Evolutionary conservation across 495 filamentous ascomycete species (phyloP).

Genomic region (Xylaria flabelliformis): DNA sequence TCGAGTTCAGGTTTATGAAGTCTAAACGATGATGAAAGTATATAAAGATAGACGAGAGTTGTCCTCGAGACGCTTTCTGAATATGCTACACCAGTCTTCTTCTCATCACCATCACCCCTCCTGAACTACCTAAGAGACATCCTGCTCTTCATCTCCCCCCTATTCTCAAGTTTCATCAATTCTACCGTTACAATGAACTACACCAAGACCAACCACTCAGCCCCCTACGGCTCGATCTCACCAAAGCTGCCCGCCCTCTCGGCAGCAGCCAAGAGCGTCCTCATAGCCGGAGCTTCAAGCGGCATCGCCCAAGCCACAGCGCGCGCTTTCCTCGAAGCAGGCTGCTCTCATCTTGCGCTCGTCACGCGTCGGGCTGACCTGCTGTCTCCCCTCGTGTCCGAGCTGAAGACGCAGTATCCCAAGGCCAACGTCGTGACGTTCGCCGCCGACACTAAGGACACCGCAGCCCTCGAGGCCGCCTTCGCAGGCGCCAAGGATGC

Average conservation of each 20-base stretch:
- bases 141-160: neutral
- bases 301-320: slow-evolving; percentile 45
- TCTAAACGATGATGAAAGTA: neutral
- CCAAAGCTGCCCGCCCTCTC: slow-evolving; percentile 42
- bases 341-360: slow-evolving; percentile 22
- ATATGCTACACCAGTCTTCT: neutral
- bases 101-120: neutral
- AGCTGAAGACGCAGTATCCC: slow-evolving; percentile 20
- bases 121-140: neutral
- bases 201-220: slow-evolving; percentile 43
- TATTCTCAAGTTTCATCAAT: neutral
- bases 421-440: slow-evolving; percentile 20
- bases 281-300: slow-evolving; percentile 49
- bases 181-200: slow-evolving; percentile 29
- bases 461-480: slow-evolving; percentile 29
- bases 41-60: neutral
- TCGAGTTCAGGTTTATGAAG: neutral
- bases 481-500: neutral
- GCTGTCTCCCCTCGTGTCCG: neutral
- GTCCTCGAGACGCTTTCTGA: neutral
- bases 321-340: slow-evolving; percentile 35
- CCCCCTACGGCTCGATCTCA: slow-evolving; percentile 47
- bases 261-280: slow-evolving; percentile 44
- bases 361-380: neutral
- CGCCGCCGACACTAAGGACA: slow-evolving; percentile 40